Percentiles rank a stretch among this genome's conserved stretches.
phyloP scores from a whole-genome alignment of 495 filamentous ascomycete species.

The Cercophora sp. region DNA sequence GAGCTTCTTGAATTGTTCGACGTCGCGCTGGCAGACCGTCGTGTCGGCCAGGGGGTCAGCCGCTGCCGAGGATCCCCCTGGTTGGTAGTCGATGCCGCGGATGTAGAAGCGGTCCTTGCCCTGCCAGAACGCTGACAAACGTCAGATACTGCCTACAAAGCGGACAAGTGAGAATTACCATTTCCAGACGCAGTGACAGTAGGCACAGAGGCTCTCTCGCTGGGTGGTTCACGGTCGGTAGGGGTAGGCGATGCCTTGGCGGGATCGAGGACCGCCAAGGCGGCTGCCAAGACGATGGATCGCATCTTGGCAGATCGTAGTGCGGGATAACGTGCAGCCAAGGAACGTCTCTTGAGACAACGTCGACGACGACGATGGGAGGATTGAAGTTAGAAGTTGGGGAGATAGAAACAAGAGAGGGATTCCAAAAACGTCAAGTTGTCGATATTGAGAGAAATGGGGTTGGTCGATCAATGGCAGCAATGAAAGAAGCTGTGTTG shows the following conservation, averaged over 20 bases:
- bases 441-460: not conserved
- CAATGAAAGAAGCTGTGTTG: conserved; percentile 4
- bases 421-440: conserved; percentile 3
- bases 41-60: conserved; percentile 75
- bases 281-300: conserved; percentile 35
- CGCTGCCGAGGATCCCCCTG: conserved; percentile 77
- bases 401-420: not conserved
- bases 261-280: conserved; percentile 52
- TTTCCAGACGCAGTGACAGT: conserved; percentile 46
- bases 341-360: too few relatives aligned
- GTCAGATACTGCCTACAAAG: conserved; percentile 18
- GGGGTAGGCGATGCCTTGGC: conserved; percentile 56
- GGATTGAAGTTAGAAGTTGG: not conserved
- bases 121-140: conserved; percentile 72
- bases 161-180: conserved; percentile 28
- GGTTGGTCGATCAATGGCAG: not conserved
- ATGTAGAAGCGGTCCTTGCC: conserved; percentile 85
- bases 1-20: conserved; percentile 75
- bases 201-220: conserved; percentile 36
- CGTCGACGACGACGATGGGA: not conserved
- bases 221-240: conserved; percentile 55
- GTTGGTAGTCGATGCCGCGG: conserved; percentile 93
- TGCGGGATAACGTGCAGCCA: too few relatives aligned
- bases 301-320: conserved; percentile 21
- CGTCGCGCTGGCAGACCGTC: conserved; percentile 72